phyloP scores from a whole-genome alignment of 2,329 filamentous ascomycete genomes.

The Fusarium mangiferae region DNA sequence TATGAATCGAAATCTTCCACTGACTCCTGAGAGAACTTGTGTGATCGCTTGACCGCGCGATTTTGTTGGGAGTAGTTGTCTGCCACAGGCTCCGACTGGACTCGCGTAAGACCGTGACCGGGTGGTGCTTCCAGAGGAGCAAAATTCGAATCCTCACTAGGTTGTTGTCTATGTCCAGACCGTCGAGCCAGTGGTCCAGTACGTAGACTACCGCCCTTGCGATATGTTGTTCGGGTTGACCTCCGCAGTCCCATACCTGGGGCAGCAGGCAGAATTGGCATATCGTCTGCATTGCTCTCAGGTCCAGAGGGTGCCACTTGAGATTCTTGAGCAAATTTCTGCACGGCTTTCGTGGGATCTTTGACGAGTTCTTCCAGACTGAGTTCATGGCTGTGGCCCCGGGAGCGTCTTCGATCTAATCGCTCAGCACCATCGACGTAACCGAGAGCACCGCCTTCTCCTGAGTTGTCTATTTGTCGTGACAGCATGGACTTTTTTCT shows the following conservation, averaged over 20 bases:
- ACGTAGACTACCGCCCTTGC: slow-evolving; percentile 84
- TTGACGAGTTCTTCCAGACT: slow-evolving; percentile 84
- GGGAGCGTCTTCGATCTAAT: slow-evolving; percentile 77
- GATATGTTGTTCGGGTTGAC: slow-evolving; percentile 91
- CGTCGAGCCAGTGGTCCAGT: slow-evolving; percentile 83
- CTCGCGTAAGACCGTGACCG: slow-evolving; percentile 66
- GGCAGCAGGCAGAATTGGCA: slow-evolving; percentile 84
- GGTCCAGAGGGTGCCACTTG: slow-evolving; percentile 57
- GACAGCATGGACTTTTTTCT: slow-evolving; percentile 97
- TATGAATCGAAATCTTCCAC: slow-evolving; percentile 59
- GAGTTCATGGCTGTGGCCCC: slow-evolving; percentile 68
- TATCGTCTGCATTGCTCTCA: slow-evolving; percentile 70
- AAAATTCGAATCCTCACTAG: slow-evolving; percentile 59
- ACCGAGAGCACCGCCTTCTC: slow-evolving; percentile 65
- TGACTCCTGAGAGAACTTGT: slow-evolving; percentile 60
- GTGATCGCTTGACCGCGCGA: slow-evolving; percentile 58
- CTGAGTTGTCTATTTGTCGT: slow-evolving; percentile 83
- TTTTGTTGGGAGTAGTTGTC: slow-evolving; percentile 69
- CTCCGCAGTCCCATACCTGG: slow-evolving; percentile 84
- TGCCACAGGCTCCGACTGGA: slow-evolving; percentile 73
- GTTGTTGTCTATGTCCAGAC: slow-evolving; percentile 69
- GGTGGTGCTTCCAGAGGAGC: slow-evolving; percentile 58
- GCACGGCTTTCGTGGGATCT: slow-evolving; percentile 77
- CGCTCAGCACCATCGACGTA: slow-evolving; percentile 88
- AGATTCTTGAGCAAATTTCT: slow-evolving; percentile 71